Percentiles rank a stretch among this genome's conserved stretches.
These are phyloP conservation scores for Wallacemonas sp. DNA, from an alignment of 208 protist species.

Conservation along the genomic window DNA sequence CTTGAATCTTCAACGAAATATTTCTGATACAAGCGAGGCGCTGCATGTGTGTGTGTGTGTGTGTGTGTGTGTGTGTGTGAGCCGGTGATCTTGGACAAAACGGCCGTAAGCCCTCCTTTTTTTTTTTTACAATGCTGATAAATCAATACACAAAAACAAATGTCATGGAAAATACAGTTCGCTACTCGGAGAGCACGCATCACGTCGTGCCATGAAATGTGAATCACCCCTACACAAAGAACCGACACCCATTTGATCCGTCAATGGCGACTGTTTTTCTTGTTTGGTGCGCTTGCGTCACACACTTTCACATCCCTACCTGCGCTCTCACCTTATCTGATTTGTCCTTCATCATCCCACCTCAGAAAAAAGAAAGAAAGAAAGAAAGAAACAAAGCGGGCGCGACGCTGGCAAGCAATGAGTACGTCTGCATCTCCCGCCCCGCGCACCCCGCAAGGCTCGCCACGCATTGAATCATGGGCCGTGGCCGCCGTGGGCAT, in stretches of 20 bases:
- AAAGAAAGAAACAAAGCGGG: background rate
- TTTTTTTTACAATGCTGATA: conserved; percentile 18
- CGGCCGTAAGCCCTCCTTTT: conserved; percentile 8
- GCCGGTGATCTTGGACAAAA: background rate
- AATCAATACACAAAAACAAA: too few relatives aligned
- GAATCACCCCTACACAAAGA: too few relatives aligned
- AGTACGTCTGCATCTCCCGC: conserved; percentile 1
- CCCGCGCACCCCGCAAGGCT: background rate
- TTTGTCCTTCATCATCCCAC: background rate
- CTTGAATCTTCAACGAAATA: conserved; percentile 15
- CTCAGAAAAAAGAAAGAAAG: conserved; percentile 12
- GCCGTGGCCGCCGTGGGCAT: conserved; percentile 75
- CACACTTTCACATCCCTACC: too few relatives aligned
- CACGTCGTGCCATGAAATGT: too few relatives aligned
- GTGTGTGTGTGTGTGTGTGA: conserved; percentile 4
- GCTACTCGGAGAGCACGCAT: too few relatives aligned
- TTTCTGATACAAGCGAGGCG: conserved; percentile 16
- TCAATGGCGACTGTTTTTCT: too few relatives aligned
- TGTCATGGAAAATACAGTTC: too few relatives aligned
- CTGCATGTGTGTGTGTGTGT: conserved; percentile 3
- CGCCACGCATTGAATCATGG: conserved; percentile 49
- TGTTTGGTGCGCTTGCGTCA: too few relatives aligned
- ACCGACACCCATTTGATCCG: too few relatives aligned
- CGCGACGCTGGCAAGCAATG: too few relatives aligned
- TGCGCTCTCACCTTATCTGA: too few relatives aligned